Base-by-base conservation (phyloP, 768 basidiomycete genomes). In the Clavulina sp. region DNA sequence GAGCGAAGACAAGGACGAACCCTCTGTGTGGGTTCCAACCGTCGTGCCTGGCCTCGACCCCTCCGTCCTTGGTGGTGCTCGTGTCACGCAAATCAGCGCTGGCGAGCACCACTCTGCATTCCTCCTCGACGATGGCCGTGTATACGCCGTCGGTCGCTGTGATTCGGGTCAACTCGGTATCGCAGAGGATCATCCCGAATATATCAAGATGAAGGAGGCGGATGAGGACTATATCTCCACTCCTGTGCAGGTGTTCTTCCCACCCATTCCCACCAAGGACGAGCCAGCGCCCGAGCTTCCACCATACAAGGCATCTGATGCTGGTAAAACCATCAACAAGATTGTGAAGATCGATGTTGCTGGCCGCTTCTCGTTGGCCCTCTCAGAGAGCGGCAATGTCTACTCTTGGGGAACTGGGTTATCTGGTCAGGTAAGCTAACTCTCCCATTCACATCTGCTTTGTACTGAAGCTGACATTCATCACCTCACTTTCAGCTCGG, bases 41-140 rank as follows among this genome's bases (percentile, higher is more conserved):
- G 31, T 49, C 13, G 77, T 89, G n/a, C 64, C 70, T 46, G 68
- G 73, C 4, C 72, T 89, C 5, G 74, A 75, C 67, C 77, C 74
- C 58, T 65, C 69, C 36, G 73, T 74, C 40, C 74, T 86, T 4
- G 70, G 63, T 2, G 79, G 74, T 47, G 78, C 76, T 48, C 66
- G 66, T 2, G 75, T 88, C 46, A 67, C 79, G 21, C 75, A 86
- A 62, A 86, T 96, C 56, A 71, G 60, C 21, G 87, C 82, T 18
- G 89, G 93, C 41, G 80, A 83, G 52, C 84, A 95, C 58, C 91
- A 99, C 62, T 79, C 89, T 0, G 63, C 97, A 44, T 97, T 99
- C 73, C 70, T 89, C 57, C 83, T 91, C 7, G 72, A 75, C 34
- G 72, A 75, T 30, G 93, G 93, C 44, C 76, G 78, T 55, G 84